These are phyloP conservation scores for Aspergillus wentii DNA, from an alignment of 495 filamentous ascomycete genomes.

Conservation along the genomic window DNA sequence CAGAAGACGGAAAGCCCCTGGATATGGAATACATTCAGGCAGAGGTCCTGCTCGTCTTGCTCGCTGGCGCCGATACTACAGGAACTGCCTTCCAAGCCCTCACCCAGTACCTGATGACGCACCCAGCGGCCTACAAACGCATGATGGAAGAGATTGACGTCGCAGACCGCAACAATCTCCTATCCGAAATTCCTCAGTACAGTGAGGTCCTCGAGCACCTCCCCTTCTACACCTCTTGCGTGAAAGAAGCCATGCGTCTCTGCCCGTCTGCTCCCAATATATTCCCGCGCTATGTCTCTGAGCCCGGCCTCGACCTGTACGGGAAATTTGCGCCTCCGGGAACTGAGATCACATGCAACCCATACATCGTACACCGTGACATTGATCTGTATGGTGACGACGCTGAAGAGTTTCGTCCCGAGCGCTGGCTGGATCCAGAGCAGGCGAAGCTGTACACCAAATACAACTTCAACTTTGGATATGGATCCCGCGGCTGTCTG, in stretches of 20 bases:
- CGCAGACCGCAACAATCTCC: slow-evolving; percentile 33
- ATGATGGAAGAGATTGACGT: slow-evolving; percentile 55
- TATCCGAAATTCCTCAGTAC: slow-evolving; percentile 33
- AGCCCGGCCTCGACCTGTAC: slow-evolving; percentile 48
- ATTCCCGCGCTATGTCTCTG: slow-evolving; percentile 42
- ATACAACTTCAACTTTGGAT: slow-evolving; percentile 50
- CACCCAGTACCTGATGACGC: slow-evolving; percentile 47
- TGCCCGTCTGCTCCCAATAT: slow-evolving; percentile 46
- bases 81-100: slow-evolving; percentile 51
- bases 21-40: slow-evolving; percentile 47
- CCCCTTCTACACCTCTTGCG: slow-evolving; percentile 44
- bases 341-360: slow-evolving; percentile 53
- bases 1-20: slow-evolving; percentile 40
- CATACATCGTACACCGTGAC: slow-evolving; percentile 49
- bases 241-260: slow-evolving; percentile 51
- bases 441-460: slow-evolving; percentile 44
- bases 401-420: slow-evolving; percentile 29
- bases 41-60: slow-evolving; percentile 49
- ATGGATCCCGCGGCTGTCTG: slow-evolving; percentile 49
- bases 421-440: slow-evolving; percentile 40
- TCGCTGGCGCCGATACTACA: slow-evolving; percentile 64
- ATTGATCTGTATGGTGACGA: slow-evolving; percentile 47
- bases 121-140: slow-evolving; percentile 39
- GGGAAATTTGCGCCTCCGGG: slow-evolving; percentile 52
- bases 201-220: slow-evolving; percentile 38